Base-by-base conservation (phyloP, 768 basidiomycete species). In the Sistotremastrum suecicum region DNA sequence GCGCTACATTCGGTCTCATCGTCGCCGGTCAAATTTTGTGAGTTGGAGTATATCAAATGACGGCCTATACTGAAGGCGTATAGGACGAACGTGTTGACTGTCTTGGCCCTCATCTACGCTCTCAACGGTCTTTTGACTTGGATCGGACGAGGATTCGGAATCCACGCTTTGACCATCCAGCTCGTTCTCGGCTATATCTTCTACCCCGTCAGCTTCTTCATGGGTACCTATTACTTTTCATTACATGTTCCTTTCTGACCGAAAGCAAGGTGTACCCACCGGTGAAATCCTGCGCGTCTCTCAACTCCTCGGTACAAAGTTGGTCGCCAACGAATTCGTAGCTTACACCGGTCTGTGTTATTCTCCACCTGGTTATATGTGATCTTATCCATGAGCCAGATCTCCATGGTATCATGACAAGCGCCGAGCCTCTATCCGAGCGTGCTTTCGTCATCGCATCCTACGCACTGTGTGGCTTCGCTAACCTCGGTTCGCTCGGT, bases 391-490 rank as follows among this genome's bases (percentile, higher is more conserved):
- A 31, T 39, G 33, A 48, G 37, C 51, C 58, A 52, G 62, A 62
- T 5, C 68, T 87, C 44, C 68, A 78, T 50, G 62, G 63, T 2
- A 64, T 78, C 38, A 67, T 66, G 65, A 33, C 37, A 5, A 56
- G 60, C 48, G 59, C 64, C 28, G 62, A 69, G 42, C 74, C 83
- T 3, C 72, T 90, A 43, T 78, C 78, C 20, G 68, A 63, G 32
- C 85, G 83, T 47, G 84, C 78, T 20, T 89, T 70, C 63, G 83
- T 80, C 44, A 90, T 92, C 53, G 78, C 83, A 9, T 78, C 82
- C 34, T 94, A 91, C 59, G 80, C 83, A 10, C 77, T 92, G 10
- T 91, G 88, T 61, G 91, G 91, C 7, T 94, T 94, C 56, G 86
- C 86, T 48, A 92, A 92, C 59, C 67, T 88, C 39, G 77, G 82